Conservation (phyloP, 805 yeast genomes). For the Candida pseudofarinosa region DNA sequence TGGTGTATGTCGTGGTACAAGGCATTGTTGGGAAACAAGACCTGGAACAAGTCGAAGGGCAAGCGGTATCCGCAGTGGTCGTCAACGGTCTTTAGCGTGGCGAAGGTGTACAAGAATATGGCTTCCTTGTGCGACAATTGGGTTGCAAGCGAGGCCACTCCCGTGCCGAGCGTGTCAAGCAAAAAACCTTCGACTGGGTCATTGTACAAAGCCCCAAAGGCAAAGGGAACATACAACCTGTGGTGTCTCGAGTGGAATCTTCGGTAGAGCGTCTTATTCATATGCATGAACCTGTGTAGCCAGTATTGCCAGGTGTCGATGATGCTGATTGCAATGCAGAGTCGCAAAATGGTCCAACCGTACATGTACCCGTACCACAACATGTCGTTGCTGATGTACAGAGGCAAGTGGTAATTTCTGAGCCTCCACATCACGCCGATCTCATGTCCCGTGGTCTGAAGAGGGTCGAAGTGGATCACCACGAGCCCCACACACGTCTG, state of each 20-base stretch:
- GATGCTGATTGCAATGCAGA: constrained; percentile 61
- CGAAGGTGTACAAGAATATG: constrained; percentile 70
- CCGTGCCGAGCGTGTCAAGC: constrained; percentile 90
- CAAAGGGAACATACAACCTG: constrained; percentile 90
- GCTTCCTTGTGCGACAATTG: constrained; percentile 74
- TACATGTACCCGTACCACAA: constrained; percentile 57
- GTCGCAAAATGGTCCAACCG: constrained; percentile 56
- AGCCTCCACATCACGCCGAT: constrained; percentile 43
- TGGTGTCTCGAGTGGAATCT: constrained; percentile 93
- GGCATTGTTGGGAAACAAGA: constrained; percentile 89
- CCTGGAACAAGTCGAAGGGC: constrained; percentile 88
- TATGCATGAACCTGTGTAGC: constrained; percentile 86
- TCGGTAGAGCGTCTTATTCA: constrained; percentile 69
- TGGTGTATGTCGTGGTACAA: constrained; percentile 97
- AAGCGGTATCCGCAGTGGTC: constrained; percentile 98
- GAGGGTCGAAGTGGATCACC: constrained; percentile 54
- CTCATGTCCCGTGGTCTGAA: constrained; percentile 51
- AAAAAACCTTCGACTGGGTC: constrained; percentile 92
- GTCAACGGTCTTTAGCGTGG: constrained; percentile 94
- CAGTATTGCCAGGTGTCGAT: constrained; percentile 95
- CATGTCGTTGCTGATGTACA: constrained; percentile 42
- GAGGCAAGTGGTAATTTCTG: constrained; percentile 34
- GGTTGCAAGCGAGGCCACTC: constrained; percentile 64
- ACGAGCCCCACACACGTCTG: constrained; percentile 69
- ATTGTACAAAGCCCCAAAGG: constrained; percentile 93